These are phyloP conservation scores for Gossypium bickii DNA, from an alignment of 345 rosid species.

Conservation along the genomic window DNA sequence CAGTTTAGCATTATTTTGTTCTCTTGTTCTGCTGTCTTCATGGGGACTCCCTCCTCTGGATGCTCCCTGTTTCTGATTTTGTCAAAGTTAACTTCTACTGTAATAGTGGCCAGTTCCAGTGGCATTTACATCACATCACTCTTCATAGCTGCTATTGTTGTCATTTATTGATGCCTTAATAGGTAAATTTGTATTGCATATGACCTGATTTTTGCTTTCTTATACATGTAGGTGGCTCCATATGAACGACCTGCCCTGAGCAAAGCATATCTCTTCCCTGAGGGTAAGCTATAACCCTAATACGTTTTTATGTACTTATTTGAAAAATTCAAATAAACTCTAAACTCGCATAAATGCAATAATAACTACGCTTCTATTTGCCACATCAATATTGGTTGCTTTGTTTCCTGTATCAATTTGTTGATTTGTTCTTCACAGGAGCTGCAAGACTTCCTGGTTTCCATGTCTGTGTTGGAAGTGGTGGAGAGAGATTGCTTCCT, in stretches of 20 bases:
- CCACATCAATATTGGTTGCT: background rate
- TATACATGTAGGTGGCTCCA: slow-evolving; percentile 71
- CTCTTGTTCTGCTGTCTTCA: background rate
- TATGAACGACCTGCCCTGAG: slow-evolving; percentile 97
- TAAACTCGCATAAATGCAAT: background rate
- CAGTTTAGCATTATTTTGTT: background rate
- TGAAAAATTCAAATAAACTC: background rate
- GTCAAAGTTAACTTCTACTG: background rate
- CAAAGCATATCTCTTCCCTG: slow-evolving; percentile 87
- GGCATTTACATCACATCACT: background rate
- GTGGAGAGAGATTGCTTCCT: slow-evolving; percentile 88
- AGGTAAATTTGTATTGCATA: background rate
- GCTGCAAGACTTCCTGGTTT: slow-evolving; percentile 97
- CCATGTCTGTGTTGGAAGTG: slow-evolving; percentile 93
- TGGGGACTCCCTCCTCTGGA: background rate
- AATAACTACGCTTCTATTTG: background rate
- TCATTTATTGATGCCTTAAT: background rate
- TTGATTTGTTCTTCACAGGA: slow-evolving; percentile 37
- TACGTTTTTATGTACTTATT: background rate
- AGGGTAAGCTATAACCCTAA: slow-evolving; percentile 41
- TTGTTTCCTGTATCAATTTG: background rate
- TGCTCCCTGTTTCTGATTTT: background rate
- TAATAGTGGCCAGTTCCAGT: background rate
- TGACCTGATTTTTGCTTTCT: slow-evolving; percentile 10
- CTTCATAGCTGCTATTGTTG: background rate